phyloP scores from a whole-genome alignment of 768 basidiomycete genomes.

The Leccinum boreale region DNA sequence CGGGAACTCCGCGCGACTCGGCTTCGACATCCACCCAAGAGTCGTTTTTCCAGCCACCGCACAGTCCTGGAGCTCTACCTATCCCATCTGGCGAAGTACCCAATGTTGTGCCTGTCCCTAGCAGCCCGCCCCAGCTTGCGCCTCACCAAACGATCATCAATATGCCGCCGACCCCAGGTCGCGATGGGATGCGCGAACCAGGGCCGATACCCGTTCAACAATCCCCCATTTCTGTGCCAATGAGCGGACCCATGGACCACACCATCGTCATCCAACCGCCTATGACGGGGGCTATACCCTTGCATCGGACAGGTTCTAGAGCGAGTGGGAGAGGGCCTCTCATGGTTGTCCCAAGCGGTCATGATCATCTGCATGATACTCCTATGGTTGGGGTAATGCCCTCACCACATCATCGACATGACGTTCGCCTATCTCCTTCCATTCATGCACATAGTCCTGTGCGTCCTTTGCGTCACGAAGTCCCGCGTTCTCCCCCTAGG shows the following conservation, averaged over 20 bases:
- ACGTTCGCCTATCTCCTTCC: constrained; percentile 22
- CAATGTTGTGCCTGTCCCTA: constrained; percentile 15
- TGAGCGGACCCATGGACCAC: background rate
- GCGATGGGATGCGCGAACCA: background rate
- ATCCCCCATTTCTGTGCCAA: constrained; percentile 2
- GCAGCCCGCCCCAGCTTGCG: constrained; percentile 6
- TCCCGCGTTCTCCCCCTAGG: constrained; percentile 8
- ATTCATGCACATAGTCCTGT: constrained; percentile 19
- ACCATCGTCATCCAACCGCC: constrained; percentile 21
- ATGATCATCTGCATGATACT: constrained; percentile 19
- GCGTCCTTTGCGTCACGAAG: background rate
- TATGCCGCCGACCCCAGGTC: background rate
- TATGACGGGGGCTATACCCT: background rate
- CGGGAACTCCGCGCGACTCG: constrained; percentile 1
- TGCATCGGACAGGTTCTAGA: constrained; percentile 20
- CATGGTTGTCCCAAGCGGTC: constrained; percentile 15
- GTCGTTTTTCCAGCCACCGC: constrained; percentile 15
- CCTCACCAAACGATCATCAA: background rate
- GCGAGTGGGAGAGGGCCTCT: constrained; percentile 10
- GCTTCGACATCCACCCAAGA: constrained; percentile 27
- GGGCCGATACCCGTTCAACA: background rate
- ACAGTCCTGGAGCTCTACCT: constrained; percentile 12
- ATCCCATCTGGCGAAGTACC: constrained; percentile 13
- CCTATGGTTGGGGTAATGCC: constrained; percentile 15
- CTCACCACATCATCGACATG: constrained; percentile 3